Evolutionary conservation across 768 basidiomycete genomes (phyloP).

Genomic region (Tephrocybe sp.): DNA sequence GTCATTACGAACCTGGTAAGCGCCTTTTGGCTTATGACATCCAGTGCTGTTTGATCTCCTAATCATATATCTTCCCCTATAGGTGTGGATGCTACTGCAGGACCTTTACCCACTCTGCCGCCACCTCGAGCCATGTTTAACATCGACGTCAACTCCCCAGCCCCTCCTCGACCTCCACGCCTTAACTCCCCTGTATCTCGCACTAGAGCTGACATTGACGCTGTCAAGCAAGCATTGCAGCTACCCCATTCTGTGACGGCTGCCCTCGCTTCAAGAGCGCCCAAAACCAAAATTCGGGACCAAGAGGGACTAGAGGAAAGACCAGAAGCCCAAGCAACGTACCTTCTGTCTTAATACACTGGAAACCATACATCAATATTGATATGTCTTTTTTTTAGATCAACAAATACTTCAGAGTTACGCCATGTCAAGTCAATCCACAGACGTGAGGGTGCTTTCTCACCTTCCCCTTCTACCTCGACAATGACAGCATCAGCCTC

Average conservation of each 20-base stretch:
- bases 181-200: constrained; percentile 53
- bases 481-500: constrained; percentile 12
- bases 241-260: constrained; percentile 54
- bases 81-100: constrained; percentile 67
- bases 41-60: constrained; percentile 10
- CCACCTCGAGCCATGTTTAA: constrained; percentile 59
- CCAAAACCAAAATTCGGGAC: constrained; percentile 7
- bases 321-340: constrained; percentile 12
- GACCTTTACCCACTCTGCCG: constrained; percentile 56
- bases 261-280: constrained; percentile 32
- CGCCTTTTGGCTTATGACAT: neutral
- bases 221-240: constrained; percentile 58
- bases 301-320: too few species aligned
- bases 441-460: constrained; percentile 66
- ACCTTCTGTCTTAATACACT: constrained; percentile 10
- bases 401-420: constrained; percentile 11
- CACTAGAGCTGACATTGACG: constrained; percentile 47
- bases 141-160: constrained; percentile 40
- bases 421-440: constrained; percentile 30
- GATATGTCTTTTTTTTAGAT: constrained; percentile 11
- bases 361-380: constrained; percentile 3
- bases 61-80: constrained; percentile 3
- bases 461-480: constrained; percentile 37
- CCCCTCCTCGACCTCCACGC: constrained; percentile 63
- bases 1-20: constrained; percentile 62